phyloP scores from a whole-genome alignment of 331 rosid species.

The Cydonia oblonga region DNA sequence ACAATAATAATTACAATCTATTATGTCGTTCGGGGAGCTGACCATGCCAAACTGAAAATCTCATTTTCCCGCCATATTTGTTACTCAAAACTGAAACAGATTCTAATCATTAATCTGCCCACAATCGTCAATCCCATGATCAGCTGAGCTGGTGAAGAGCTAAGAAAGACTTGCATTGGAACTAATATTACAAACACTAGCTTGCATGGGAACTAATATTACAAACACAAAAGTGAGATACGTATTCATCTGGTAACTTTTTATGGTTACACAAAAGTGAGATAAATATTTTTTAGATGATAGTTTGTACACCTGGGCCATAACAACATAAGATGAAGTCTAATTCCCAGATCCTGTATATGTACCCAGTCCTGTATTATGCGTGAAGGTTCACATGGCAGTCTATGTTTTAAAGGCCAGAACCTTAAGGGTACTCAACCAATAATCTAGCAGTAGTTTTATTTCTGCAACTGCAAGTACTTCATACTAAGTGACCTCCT shows the following conservation, averaged over 20 bases:
- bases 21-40: not conserved
- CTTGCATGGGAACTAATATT: not conserved
- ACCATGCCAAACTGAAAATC: not conserved
- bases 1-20: not conserved
- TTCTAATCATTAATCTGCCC: not conserved
- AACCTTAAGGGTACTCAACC: not conserved
- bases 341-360: too few relatives aligned
- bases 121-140: not conserved
- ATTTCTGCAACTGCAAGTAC: too few relatives aligned
- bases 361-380: too few relatives aligned
- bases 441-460: not conserved
- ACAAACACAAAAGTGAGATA: not conserved
- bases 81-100: not conserved
- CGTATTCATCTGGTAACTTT: not conserved
- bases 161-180: not conserved
- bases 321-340: too few relatives aligned
- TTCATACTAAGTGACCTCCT: too few relatives aligned
- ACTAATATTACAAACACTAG: not conserved
- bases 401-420: not conserved
- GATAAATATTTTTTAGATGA: too few relatives aligned
- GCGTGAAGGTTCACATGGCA: too few relatives aligned
- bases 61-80: not conserved
- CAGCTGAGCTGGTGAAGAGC: not conserved
- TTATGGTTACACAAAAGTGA: too few relatives aligned
- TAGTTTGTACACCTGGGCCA: too few relatives aligned